A percentile compares a stretch with the other conserved stretches of the same genome.
phyloP scores from a whole-genome alignment of 495 filamentous ascomycete species.

The Immersiella caudata region DNA sequence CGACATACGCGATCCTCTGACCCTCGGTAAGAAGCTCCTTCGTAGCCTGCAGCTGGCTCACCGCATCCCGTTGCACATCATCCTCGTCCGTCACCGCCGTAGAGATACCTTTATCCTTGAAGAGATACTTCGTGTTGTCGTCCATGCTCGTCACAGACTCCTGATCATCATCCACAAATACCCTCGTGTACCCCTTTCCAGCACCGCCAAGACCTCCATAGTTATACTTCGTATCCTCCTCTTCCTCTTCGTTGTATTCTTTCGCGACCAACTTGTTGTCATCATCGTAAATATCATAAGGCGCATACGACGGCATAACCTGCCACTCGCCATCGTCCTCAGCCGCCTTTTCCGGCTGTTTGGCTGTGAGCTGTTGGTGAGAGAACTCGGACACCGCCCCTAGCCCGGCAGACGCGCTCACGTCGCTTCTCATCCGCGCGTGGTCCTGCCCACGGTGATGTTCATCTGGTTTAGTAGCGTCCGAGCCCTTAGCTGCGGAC shows the following conservation, averaged over 20 bases:
- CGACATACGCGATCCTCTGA: conserved; percentile 95
- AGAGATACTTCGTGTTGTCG: conserved; percentile 94
- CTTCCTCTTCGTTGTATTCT: conserved; percentile 70
- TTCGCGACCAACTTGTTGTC: conserved; percentile 82
- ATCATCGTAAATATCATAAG: conserved; percentile 94
- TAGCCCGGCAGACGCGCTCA: conserved; percentile 20
- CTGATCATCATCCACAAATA: conserved; percentile 91
- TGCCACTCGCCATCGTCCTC: conserved; percentile 77
- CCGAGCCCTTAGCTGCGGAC: conserved; percentile 16
- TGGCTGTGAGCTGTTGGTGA: conserved; percentile 75
- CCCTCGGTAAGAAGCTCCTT: conserved; percentile 94
- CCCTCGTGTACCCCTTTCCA: conserved; percentile 90
- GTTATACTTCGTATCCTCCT: conserved; percentile 69
- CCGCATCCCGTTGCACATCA: conserved; percentile 78
- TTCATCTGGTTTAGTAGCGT: conserved; percentile 8
- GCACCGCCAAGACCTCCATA: conserved; percentile 81
- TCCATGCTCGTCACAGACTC: conserved; percentile 95
- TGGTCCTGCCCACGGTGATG: conserved; percentile 27
- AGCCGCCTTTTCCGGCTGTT: conserved; percentile 51
- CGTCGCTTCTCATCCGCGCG: conserved; percentile 35
- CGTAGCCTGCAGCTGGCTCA: conserved; percentile 92
- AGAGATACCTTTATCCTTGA: conserved; percentile 65
- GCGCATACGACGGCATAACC: conserved; percentile 88
- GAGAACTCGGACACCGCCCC: conserved; percentile 78
- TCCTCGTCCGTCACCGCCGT: conserved; percentile 67